Conservation (phyloP, 768 basidiomycete genomes). For the Psilocybe azurescens region DNA sequence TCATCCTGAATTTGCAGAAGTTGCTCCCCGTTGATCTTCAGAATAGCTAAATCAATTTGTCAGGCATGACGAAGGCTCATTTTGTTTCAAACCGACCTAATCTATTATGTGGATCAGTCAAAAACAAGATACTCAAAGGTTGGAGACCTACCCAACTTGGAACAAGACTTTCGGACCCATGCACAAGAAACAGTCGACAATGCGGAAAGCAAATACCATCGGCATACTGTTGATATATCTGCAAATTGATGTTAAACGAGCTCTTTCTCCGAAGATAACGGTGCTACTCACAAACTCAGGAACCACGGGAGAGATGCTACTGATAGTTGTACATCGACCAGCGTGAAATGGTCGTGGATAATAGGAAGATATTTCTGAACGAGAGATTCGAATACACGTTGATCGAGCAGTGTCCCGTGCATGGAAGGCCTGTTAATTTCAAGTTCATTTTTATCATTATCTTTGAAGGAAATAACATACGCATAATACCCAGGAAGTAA, state of each 20-base stretch:
- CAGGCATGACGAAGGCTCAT: conserved; percentile 4
- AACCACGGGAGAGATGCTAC: conserved; percentile 99
- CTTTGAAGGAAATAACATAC: conserved; percentile 46
- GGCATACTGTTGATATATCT: conserved; percentile 95
- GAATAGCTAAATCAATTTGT: conserved; percentile 66
- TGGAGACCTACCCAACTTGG: conserved; percentile 85
- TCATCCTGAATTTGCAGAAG: conserved; percentile 95
- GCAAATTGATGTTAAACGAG: conserved; percentile 1
- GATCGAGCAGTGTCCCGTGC: conserved; percentile 99
- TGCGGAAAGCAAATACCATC: conserved; percentile 96
- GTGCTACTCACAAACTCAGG: conserved; percentile 80
- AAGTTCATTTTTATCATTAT: neutral
- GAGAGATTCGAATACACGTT: conserved; percentile 95
- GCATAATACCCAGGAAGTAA: conserved; percentile 97
- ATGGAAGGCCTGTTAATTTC: conserved; percentile 80
- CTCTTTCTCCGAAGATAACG: neutral
- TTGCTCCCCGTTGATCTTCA: conserved; percentile 96
- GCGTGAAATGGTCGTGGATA: conserved; percentile 90
- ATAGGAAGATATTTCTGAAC: conserved; percentile 90
- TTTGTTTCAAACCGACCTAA: conserved; percentile 50
- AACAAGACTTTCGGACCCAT: conserved; percentile 99
- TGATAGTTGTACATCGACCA: conserved; percentile 93
- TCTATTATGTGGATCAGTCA: conserved; percentile 35
- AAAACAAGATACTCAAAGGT: neutral
- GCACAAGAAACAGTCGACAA: conserved; percentile 97